These are phyloP conservation scores for Zopfia rhizophila DNA, from an alignment of 2,329 filamentous ascomycete species.

Conservation along the genomic window DNA sequence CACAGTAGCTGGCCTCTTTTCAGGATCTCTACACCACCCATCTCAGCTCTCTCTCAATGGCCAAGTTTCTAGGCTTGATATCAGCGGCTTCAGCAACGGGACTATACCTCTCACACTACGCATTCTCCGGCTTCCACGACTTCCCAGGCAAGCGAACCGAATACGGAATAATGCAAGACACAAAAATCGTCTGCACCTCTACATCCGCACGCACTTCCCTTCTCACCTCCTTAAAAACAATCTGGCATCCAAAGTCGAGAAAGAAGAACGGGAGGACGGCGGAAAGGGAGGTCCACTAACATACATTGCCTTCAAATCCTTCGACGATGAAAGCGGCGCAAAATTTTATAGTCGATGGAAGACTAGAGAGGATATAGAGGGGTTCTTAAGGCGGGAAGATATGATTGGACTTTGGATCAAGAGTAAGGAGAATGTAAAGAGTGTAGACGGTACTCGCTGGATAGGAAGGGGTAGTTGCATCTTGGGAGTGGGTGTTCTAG, in stretches of 20 bases:
- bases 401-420: slow-evolving; percentile 40
- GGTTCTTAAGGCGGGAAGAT: slow-evolving; percentile 32
- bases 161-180: slow-evolving; percentile 45
- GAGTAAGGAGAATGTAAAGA: slow-evolving; percentile 38
- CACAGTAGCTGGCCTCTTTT: too few species aligned
- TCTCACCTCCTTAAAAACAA: slow-evolving; percentile 13
- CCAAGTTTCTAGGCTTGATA: slow-evolving; percentile 37
- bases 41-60: slow-evolving; percentile 44
- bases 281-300: slow-evolving; percentile 28
- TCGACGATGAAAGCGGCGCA: slow-evolving; percentile 41
- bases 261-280: neutral
- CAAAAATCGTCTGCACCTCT: slow-evolving; percentile 31
- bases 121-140: slow-evolving; percentile 44
- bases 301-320: slow-evolving; percentile 39
- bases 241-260: slow-evolving; percentile 27
- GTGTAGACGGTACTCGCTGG: slow-evolving; percentile 42
- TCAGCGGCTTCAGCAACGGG: slow-evolving; percentile 42
- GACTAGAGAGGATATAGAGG: slow-evolving; percentile 36
- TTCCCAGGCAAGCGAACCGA: slow-evolving; percentile 23
- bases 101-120: slow-evolving; percentile 49
- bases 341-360: slow-evolving; percentile 41
- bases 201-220: slow-evolving; percentile 11
- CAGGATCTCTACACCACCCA: slow-evolving; percentile 47
- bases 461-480: slow-evolving; percentile 49
- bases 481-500: slow-evolving; percentile 26